Base-by-base conservation (phyloP, 2,329 filamentous ascomycete genomes). In the Cladophialophora bantiana region DNA sequence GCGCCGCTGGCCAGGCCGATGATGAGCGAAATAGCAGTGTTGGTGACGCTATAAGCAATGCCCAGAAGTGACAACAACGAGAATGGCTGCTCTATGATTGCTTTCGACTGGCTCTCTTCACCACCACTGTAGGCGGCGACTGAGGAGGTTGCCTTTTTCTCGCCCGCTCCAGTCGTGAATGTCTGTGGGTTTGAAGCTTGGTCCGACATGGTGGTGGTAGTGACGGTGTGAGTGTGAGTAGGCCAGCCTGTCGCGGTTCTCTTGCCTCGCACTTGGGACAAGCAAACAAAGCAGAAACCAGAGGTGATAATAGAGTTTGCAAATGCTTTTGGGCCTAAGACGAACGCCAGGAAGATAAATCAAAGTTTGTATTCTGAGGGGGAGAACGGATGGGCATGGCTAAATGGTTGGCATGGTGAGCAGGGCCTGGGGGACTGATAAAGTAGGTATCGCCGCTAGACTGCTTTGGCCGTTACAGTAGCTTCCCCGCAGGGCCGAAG, bases 11-110 rank as follows among this genome's bases (percentile, higher is more conserved):
- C 42, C 26, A 61, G 40, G 26, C 38, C 40, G 26, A 50, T 34
- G 26, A 45, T 52, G 20, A 61, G 45, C 18, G 36, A 35, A n/a
- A 61, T 52, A 7, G 40, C 40, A 9, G 58, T 52, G 58, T 61
- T 61, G 32, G 38, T 61, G 40, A 61, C 13, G 15, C 36, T 48
- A 13, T 52, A 61, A 13, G 36, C 45, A 9, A 61, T 53, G 26
- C 36, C 58, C 20, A 61, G 40, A 32, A 54, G 52, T 34, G 52
- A 54, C 52, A 54, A 34, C 26, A 54, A 54, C 31, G 52, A 54
- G 52, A 54, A 54, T 54, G 52, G 52, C 52, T 54, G 52, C 52
- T 54, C 52, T 34, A 54, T 54, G 26, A 54, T 7, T 7, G 52
- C 3, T 54, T 34, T 54, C 52, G 52, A 54, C 52, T 54, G 52